phyloP scores from a whole-genome alignment of 495 filamentous ascomycete species.

The Penicillium nucicola region DNA sequence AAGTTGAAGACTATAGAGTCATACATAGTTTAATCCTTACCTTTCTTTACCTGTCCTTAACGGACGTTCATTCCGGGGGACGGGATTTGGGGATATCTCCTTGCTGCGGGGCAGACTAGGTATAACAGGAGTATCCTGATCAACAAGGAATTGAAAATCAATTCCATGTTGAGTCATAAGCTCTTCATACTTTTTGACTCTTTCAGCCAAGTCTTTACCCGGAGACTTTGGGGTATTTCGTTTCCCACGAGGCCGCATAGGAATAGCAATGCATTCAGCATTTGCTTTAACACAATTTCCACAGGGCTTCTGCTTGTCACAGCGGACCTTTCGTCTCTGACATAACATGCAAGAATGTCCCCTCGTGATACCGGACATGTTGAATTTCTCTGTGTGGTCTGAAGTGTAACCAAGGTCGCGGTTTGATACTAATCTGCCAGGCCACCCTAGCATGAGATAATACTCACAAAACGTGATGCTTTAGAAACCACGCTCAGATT shows the following conservation, averaged over 20 bases:
- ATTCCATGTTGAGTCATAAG: constrained; percentile 26
- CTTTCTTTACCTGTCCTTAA: neutral
- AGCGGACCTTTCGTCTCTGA: constrained; percentile 35
- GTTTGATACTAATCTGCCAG: too few relatives aligned
- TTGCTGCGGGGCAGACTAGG: neutral
- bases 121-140: neutral
- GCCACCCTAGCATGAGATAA: too few relatives aligned
- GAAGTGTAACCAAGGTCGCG: too few relatives aligned
- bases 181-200: constrained; percentile 25
- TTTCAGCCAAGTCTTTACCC: constrained; percentile 15
- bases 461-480: too few relatives aligned
- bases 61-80: neutral
- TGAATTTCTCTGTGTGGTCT: neutral
- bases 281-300: constrained; percentile 26
- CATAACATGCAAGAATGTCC: constrained; percentile 21
- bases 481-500: too few relatives aligned
- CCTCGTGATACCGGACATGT: neutral
- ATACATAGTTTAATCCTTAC: neutral
- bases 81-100: neutral
- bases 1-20: neutral
- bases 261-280: constrained; percentile 22
- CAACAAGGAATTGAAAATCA: constrained; percentile 16
- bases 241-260: constrained; percentile 19
- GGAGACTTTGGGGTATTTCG: constrained; percentile 13
- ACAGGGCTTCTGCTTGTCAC: constrained; percentile 33